Evolutionary conservation across 768 basidiomycete species (phyloP).

Genomic region (Podaxis rugospora): DNA sequence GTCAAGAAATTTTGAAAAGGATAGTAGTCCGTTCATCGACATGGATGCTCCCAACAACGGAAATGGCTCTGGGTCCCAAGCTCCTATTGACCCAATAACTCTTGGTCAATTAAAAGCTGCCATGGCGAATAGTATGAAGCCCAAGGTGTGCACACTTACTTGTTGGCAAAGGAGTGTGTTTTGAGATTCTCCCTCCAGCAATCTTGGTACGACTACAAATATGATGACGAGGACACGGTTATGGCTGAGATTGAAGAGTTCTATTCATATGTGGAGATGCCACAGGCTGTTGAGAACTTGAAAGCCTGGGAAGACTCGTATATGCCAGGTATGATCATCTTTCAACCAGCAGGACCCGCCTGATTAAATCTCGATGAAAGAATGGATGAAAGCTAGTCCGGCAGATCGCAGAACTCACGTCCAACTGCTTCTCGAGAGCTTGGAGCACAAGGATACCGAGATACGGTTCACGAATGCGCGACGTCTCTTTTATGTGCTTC

Average conservation of each 20-base stretch:
- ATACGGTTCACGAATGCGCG: slow-evolving; percentile 85
- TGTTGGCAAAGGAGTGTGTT: background rate
- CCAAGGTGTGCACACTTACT: slow-evolving; percentile 49
- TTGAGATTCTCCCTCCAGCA: slow-evolving; percentile 43
- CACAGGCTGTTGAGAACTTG: slow-evolving; percentile 82
- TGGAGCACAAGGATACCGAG: slow-evolving; percentile 84
- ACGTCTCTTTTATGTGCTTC: slow-evolving; percentile 83
- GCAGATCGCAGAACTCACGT: slow-evolving; percentile 68
- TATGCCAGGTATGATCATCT: slow-evolving; percentile 48
- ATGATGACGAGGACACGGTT: slow-evolving; percentile 94
- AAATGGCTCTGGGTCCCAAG: slow-evolving; percentile 23
- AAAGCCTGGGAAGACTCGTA: slow-evolving; percentile 88
- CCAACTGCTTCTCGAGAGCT: slow-evolving; percentile 75
- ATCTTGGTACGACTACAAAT: slow-evolving; percentile 87
- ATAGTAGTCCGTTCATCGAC: slow-evolving; percentile 9
- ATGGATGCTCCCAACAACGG: slow-evolving; percentile 12
- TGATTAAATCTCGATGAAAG: slow-evolving; percentile 23
- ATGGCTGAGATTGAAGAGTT: slow-evolving; percentile 98
- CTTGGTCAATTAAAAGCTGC: slow-evolving; percentile 77
- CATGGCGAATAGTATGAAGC: slow-evolving; percentile 65
- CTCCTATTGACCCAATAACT: slow-evolving; percentile 67
- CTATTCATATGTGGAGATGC: slow-evolving; percentile 95
- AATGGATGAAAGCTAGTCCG: slow-evolving; percentile 73
- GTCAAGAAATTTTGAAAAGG: slow-evolving; percentile 5
- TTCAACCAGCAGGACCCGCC: background rate